Evolutionary conservation across 495 filamentous ascomycete species (phyloP), one percentile per base, ranked within the genome.

Genomic region (Penicillium mononematosum): DNA sequence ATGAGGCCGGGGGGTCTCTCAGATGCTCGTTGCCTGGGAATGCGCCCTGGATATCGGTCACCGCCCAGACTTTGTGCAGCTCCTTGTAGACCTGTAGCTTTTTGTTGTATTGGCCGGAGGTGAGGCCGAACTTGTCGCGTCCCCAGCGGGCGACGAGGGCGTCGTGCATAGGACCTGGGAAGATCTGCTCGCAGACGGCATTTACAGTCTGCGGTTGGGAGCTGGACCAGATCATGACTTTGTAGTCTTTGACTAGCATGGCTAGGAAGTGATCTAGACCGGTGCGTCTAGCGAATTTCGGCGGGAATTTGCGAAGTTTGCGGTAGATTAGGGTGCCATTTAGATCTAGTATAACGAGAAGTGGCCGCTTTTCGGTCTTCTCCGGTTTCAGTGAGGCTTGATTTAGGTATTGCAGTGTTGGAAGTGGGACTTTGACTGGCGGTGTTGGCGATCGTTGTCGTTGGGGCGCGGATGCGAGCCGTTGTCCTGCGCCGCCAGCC

Each of bases 151-250:
- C 90, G 9, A 91, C 74, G 0, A 96, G 73, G 0, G 70, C 50
- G 0, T 70, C 57, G 43, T 80, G 72, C 27, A 72, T 52, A 12
- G 76, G 51, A 6, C 67, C 68, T 42, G 43, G 73, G 70, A 62
- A 95, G 52, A 58, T 85, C 76, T 53, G 78, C 54, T 17, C 63
- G 52, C 65, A 71, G 17, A 98, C 87, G 6, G 67, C 66, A 0
- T 68, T 36, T 0, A 96, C 88, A 52, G 92, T 98, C 7, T 72
- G 56, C 0, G 86, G 85, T 25, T 76, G 80, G 0, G 95, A 92
- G 44, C 89, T 93, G 0, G 92, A 95, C 93, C 94, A 98, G 53
- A 98, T 82, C 74, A 96, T 89, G 16, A 96, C 87, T 31, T 70
- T 76, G 75, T 92, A 89, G 25, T 84, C 82, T 17, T 78, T 60